phyloP scores from a whole-genome alignment of 2,329 filamentous ascomycete species.

The Aspergillus sp. region DNA sequence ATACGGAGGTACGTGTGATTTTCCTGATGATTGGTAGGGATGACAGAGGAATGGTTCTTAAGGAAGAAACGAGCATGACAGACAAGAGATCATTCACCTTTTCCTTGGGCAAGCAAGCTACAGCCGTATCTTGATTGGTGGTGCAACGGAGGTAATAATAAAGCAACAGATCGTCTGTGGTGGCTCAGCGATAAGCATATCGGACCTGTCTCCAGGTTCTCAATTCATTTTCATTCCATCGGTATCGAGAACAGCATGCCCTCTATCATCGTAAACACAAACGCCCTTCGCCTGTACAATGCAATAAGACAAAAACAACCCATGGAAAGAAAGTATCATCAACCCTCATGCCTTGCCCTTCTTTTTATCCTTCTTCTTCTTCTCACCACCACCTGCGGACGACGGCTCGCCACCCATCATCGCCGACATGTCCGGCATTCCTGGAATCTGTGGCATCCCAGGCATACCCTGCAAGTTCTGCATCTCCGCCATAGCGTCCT shows the following conservation, averaged over 20 bases:
- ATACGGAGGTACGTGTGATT: too few species aligned
- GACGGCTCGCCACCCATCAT: conserved; percentile 40
- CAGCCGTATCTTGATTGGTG: too few species aligned
- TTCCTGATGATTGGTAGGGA: too few species aligned
- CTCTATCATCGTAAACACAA: conserved; percentile 14
- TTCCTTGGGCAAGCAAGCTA: too few species aligned
- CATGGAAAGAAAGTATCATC: conserved; percentile 9
- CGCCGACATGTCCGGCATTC: conserved; percentile 45
- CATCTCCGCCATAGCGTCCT: conserved; percentile 98
- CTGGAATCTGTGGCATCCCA: conserved; percentile 34
- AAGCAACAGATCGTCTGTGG: not conserved
- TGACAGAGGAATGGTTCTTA: too few species aligned
- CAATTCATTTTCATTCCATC: conserved; percentile 5
- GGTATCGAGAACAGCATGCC: conserved; percentile 16
- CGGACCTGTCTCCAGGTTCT: too few species aligned
- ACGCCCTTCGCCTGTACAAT: conserved; percentile 35
- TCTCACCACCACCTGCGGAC: conserved; percentile 24
- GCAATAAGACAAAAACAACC: conserved; percentile 22
- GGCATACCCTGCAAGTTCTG: conserved; percentile 42
- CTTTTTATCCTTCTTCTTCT: conserved; percentile 47
- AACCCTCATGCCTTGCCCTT: conserved; percentile 35
- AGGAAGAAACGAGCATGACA: too few species aligned
- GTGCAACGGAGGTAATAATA: not conserved
- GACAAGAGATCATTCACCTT: too few species aligned
- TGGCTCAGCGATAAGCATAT: not conserved